Evolutionary conservation across 345 rosid genomes (phyloP), one percentile per base, ranked within the genome.

Genomic region (Triadica sebifera): DNA sequence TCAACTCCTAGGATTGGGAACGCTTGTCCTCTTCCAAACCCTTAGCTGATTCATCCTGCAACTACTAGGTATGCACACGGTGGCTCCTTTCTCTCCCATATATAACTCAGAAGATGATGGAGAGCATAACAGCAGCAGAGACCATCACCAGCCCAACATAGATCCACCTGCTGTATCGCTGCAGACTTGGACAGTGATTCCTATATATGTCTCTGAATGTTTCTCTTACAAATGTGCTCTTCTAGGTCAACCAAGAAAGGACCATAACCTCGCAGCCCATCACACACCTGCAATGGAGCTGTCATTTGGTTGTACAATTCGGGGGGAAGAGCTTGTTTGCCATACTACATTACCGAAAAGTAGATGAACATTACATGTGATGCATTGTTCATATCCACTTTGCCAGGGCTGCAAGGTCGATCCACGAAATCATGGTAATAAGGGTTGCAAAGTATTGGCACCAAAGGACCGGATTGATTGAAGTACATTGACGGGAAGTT

Each of bases 381-480:
- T 49, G 98, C 97, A 82, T 93, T 95, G 83, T 75, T 81, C 77
- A 90, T 70, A 82, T 91, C 84, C 41, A 87, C 90, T 81, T 95
- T 94, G 37, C 94, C 93, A 11, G 85, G 43, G 19, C 90, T 81
- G 84, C 99, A 95, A 62, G 74, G n/a, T 7, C 97, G 88, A 71
- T 86, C 82, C 0, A 90, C 85, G 46, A 93, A 82, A 77, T 91
- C 90, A 2, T 89, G 75, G 69, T 82, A 74, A 60, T 86, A 91
- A 0, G 97, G 98, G 71, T 91, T 95, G 88, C 99, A 95, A 72
- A 93, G 93, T 43, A 85, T 38, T 5, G 97, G 99, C 66, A 93
- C 89, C 59, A 88, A 73, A 0, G 98, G 98, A 76, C 98, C 99
- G 6, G 98, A 90, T 79, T 95, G 99, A 81, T 93, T 95, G 87